Percentiles rank a stretch among this genome's conserved stretches.
phyloP scores from a whole-genome alignment of 2,329 filamentous ascomycete genomes.

The Myriosclerotinia curreyana region DNA sequence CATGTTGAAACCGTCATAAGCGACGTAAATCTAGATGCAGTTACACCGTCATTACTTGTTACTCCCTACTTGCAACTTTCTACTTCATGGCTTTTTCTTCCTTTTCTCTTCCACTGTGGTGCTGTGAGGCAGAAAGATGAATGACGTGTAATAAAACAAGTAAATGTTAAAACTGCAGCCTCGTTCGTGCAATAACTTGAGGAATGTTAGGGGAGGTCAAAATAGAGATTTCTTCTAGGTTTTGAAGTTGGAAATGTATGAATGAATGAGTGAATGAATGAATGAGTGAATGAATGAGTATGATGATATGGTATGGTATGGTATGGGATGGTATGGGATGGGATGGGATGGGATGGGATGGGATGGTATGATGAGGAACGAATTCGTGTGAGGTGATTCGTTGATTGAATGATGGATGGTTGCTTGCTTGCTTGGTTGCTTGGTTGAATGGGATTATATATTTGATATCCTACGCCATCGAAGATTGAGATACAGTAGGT shows the following conservation, averaged over 20 bases:
- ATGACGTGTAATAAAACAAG: background rate
- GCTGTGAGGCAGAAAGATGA: background rate
- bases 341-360: too few relatives aligned
- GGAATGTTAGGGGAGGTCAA: background rate
- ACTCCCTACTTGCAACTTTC: background rate
- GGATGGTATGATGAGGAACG: too few relatives aligned
- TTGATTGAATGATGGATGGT: too few relatives aligned
- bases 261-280: too few relatives aligned
- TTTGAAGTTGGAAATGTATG: background rate
- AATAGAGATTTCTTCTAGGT: background rate
- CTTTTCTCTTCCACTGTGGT: background rate
- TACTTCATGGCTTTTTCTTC: background rate
- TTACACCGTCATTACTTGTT: background rate
- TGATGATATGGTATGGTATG: too few relatives aligned
- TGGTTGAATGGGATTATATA: background rate
- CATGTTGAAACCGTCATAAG: conserved; percentile 3
- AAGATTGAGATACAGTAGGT: too few relatives aligned
- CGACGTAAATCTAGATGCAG: conserved; percentile 5
- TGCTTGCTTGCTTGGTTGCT: too few relatives aligned
- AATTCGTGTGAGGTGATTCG: too few relatives aligned
- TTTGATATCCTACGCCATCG: too few relatives aligned
- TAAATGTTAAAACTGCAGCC: background rate
- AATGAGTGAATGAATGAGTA: too few relatives aligned
- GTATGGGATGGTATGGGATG: too few relatives aligned
- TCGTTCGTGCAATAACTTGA: background rate